These are phyloP conservation scores for Noccaea caerulescens DNA, from an alignment of 345 rosid species.

Conservation along the genomic window DNA sequence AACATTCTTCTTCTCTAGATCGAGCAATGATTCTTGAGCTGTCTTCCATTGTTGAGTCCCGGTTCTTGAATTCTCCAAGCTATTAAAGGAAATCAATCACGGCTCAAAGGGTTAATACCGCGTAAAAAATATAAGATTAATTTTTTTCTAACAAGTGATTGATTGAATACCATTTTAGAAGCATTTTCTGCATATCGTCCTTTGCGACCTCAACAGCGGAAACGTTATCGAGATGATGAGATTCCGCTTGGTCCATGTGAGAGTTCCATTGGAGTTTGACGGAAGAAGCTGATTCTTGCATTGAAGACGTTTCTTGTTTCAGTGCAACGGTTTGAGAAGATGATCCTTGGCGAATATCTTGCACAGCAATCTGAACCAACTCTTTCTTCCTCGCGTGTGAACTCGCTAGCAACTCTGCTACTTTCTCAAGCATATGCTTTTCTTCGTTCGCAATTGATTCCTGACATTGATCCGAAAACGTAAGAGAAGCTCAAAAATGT, in stretches of 20 bases:
- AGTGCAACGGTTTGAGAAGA: conserved; percentile 70
- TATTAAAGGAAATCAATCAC: conserved; percentile 34
- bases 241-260: conserved; percentile 78
- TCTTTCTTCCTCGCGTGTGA: conserved; percentile 88
- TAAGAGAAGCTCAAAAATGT: background rate
- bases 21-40: conserved; percentile 80
- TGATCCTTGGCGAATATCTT: conserved; percentile 78
- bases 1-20: conserved; percentile 71
- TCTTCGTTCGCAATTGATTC: conserved; percentile 90
- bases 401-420: conserved; percentile 79
- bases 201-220: conserved; percentile 76
- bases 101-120: background rate
- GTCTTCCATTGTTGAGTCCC: conserved; percentile 82
- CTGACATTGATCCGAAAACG: conserved; percentile 39
- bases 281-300: conserved; percentile 80
- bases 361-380: conserved; percentile 84
- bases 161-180: conserved; percentile 68
- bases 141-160: background rate
- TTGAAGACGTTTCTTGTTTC: conserved; percentile 81
- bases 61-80: conserved; percentile 63
- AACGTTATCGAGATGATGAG: conserved; percentile 66
- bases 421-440: conserved; percentile 76
- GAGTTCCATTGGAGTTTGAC: conserved; percentile 70
- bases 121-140: conserved; percentile 2
- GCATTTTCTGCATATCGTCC: conserved; percentile 68